Base-by-base conservation (phyloP, 2,329 filamentous ascomycete genomes). In the Massarina eburnea region DNA sequence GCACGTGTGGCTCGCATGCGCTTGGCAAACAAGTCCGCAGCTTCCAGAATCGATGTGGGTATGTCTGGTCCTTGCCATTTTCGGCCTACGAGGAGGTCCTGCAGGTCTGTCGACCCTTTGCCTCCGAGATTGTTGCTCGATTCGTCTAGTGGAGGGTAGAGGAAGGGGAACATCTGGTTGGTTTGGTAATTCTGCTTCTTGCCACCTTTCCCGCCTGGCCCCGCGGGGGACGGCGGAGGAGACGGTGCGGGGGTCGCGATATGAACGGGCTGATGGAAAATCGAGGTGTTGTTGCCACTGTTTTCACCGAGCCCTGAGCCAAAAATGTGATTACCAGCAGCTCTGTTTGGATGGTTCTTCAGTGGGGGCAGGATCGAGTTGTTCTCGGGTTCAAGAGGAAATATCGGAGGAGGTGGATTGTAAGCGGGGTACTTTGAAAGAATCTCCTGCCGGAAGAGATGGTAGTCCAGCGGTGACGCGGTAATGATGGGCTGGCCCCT, bases 141-240 rank as follows among this genome's bases (percentile, higher is more conserved):
- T 51, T 85, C 86, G 70, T 96, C 92, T 15, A 96, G 76, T 1
- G 94, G 94, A 2, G 94, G 94, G 58, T 99, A 99, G 74, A 99
- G 84, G 64, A 99, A 97, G 0, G 94, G 94, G 55, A 99, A 97
- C 65, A 96, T 94, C 61, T 99, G 94, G 64, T 99, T 99, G 0
- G 94, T 99, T 69, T 99, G 94, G 62, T 99, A 99, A 58, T 97
- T 99, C 64, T 99, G 94, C 67, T 99, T 99, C 77, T 99, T 99
- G 1, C 88, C 91, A 41, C 88, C 89, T 69, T 97, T 99, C 0
- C 91, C 91, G 20, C 91, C 82, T 3, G 82, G 80, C 1, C 82
- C 91, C 26, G 86, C 86, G 8, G 94, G 94, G 1, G 92, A 96
- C 1, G 94, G 94, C 0, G 94, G 94, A 19, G 94, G 94, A 0